These are phyloP conservation scores for Rhodotorula sp. DNA, from an alignment of 1,284 basidiomycete species.

Conservation along the genomic window DNA sequence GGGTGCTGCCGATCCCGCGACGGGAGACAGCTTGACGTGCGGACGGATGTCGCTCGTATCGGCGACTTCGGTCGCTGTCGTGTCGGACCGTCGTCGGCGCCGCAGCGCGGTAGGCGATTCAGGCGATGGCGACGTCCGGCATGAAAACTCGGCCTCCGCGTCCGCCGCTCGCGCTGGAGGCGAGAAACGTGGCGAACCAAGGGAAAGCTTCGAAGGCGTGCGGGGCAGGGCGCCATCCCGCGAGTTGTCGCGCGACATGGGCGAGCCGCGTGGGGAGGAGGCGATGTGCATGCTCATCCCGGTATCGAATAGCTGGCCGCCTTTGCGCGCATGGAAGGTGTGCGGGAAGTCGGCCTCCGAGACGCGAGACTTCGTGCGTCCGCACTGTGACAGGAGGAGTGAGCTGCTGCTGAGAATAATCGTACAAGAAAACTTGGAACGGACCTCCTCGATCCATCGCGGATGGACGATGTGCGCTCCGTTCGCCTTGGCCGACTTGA, in stretches of 20 bases:
- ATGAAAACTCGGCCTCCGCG: neutral
- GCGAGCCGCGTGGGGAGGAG: neutral
- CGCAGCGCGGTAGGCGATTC: neutral
- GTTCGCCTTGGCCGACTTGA: constrained; percentile 18
- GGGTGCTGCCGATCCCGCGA: neutral
- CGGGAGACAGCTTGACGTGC: neutral
- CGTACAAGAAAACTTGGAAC: neutral
- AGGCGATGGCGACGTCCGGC: neutral
- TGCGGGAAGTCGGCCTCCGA: constrained; percentile 32
- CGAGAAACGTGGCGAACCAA: neutral
- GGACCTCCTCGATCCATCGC: constrained; percentile 32
- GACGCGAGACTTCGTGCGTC: neutral
- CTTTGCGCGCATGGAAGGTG: constrained; percentile 31
- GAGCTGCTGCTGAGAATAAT: neutral
- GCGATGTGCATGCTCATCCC: constrained; percentile 7
- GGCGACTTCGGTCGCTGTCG: constrained; percentile 1
- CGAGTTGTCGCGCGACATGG: neutral
- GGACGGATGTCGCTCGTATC: neutral
- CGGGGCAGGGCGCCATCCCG: neutral
- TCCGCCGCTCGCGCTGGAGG: neutral
- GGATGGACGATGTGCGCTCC: constrained; percentile 23
- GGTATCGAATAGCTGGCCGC: constrained; percentile 27
- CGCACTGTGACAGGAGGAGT: neutral
- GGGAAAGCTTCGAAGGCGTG: neutral
- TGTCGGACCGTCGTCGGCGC: neutral